Base-by-base conservation (phyloP, 208 protist species). In the Wallacemonas collosoma region DNA sequence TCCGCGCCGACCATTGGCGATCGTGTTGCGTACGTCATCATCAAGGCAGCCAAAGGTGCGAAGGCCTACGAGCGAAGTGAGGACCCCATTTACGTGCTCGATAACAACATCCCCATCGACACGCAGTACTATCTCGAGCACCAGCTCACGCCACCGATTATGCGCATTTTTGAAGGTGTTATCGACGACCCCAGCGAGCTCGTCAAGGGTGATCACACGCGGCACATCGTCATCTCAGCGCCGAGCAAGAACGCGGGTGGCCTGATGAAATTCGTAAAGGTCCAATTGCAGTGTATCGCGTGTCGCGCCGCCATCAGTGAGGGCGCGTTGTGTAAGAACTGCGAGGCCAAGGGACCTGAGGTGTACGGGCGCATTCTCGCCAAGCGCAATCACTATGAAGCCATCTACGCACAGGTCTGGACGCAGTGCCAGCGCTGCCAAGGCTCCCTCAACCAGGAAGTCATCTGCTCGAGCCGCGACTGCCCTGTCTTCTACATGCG, bases 401-500 rank as follows among this genome's bases (percentile, higher is more conserved):
- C 94, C 8, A 91, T 98, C 69, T 99, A 98, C 77, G 82, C 93
- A 3, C 82, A 93, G 60, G 90, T 99, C 17, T 99, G 99, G 99
- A 99, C 98, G 43, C 97, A 99, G 86, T 99, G 99, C 86, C 99
- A 99, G 85, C 87, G 98, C 56, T 99, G 98, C 78, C 98, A 99
- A 76, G 98, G 98, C 17, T 98, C 92, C 7, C 76, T 99, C 5
- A 97, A 99, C 79, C 91, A 99, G 76, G 98, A 99, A 43, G 98
- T 99, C 55, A 94, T 98, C 9, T 98, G 94, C 83, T 90, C 91
- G 11, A 99, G 93, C 77, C 85, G 91, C 48, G 99, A 99, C 80
- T 99, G 99, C 85, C 99, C 99, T 3, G 99, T 99, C 26, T 99
- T 99, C 86, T 99, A 99, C 88, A 98, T 99, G 93, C 91, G 99